These are phyloP conservation scores for Funneliformis caledonium DNA, from an alignment of 371 early-diverging fungal species.

Conservation along the genomic window DNA sequence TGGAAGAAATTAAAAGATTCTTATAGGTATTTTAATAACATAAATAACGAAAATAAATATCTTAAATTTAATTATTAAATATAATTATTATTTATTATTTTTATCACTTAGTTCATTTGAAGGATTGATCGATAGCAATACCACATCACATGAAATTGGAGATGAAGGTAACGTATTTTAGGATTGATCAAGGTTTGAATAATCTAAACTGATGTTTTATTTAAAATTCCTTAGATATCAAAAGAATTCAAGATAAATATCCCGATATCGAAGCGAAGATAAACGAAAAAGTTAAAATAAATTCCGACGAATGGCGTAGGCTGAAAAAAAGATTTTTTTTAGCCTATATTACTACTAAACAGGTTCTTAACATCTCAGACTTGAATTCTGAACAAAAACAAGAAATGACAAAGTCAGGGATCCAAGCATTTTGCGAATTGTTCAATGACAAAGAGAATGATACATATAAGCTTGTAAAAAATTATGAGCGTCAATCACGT, in stretches of 20 bases:
- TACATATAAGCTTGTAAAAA: not conserved
- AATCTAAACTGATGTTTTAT: not conserved
- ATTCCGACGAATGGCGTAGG: not conserved
- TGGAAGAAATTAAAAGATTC: slow-evolving; percentile 17
- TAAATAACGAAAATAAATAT: not conserved
- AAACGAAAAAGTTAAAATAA: not conserved
- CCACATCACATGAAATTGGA: not conserved
- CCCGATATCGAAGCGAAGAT: not conserved
- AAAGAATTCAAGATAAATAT: slow-evolving; percentile 12
- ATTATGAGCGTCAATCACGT: not conserved
- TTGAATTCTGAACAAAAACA: not conserved
- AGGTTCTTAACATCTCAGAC: not conserved
- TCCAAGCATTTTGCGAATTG: not conserved
- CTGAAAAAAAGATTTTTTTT: not conserved
- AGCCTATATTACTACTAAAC: not conserved
- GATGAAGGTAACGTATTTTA: not conserved
- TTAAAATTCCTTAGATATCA: not conserved
- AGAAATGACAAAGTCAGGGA: not conserved
- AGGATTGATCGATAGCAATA: not conserved
- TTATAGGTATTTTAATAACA: not conserved
- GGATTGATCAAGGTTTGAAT: not conserved
- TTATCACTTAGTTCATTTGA: not conserved
- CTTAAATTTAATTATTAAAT: not conserved
- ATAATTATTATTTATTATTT: not conserved
- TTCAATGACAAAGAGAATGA: slow-evolving; percentile 18